Base-by-base conservation (phyloP, 805 yeast species). In the Candida vaughaniae region DNA sequence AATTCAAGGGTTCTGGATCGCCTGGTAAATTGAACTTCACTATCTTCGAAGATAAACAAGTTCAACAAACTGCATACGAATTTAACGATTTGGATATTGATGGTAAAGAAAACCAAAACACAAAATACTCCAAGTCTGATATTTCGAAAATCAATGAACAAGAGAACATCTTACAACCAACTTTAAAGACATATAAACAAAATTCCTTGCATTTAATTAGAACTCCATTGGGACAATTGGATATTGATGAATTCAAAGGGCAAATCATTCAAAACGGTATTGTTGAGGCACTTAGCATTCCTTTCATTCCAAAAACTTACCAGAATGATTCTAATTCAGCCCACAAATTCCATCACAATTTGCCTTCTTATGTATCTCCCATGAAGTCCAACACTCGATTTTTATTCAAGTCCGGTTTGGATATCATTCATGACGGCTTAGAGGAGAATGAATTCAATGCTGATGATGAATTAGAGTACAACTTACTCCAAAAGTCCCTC, bases 131-230 rank as follows among this genome's bases (percentile, higher is more conserved):
- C 9, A 35, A 32, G 6, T 8, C 3, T 3, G n/a, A 30, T n/a
- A 1, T 19, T 16, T 12, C 22, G 5, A 29, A 34, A 3, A 14
- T n/a, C 42, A 53, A 54, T 37, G 71, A 68, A 45, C 71, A 68
- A 51, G 73, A 68, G 42, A 68, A 68, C 45, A 45, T 42, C 18
- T 35, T 46, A 27, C 50, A 46, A 29, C 50, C 50, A n/a, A 43
- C 38, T 27, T 19, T 36, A 2, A 40, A 40, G 20, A 15, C n/a
- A 6, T 22, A 42, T 7, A 16, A 22, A 22, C 49, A 42, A 36
- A 25, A 34, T n/a, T 11, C 22, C n/a, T n/a, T 28, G 17, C 25
- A 23, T 26, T 4, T 27, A 5, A 15, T 16, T 16, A 42, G 49
- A 29, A 31, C 12, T 10, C 49, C 49, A 14, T 40, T 45, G 29